Conservation (phyloP, 345 rosid genomes). For the Citrus mangshanensis region DNA sequence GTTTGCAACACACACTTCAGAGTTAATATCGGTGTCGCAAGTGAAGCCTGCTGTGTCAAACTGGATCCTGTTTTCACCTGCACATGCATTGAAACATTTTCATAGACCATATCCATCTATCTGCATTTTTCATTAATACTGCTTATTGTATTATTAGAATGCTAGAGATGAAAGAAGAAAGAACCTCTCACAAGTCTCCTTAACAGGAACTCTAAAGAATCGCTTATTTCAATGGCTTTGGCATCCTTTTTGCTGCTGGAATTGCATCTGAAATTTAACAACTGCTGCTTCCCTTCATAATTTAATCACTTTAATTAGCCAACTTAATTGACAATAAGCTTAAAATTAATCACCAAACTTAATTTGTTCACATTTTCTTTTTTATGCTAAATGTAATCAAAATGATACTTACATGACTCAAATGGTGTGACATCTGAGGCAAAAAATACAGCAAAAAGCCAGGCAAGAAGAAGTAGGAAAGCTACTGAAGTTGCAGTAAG, state of each 20-base stretch:
- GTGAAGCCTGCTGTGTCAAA: conserved; percentile 29
- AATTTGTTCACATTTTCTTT: not conserved
- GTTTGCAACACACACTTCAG: conserved; percentile 25
- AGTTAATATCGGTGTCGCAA: conserved; percentile 25
- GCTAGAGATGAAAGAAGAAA: not conserved
- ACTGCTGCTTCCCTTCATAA: conserved; percentile 12
- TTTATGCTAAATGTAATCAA: not conserved
- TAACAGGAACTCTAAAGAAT: not conserved
- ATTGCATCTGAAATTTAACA: conserved; percentile 1
- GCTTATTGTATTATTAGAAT: not conserved
- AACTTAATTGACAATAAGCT: not conserved
- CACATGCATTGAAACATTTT: not conserved
- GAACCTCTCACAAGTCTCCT: conserved; percentile 28
- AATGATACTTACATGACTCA: conserved; percentile 17
- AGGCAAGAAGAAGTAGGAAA: conserved; percentile 9
- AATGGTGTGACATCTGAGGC: not conserved
- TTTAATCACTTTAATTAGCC: not conserved
- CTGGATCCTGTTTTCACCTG: conserved; percentile 32
- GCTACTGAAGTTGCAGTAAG: conserved; percentile 12
- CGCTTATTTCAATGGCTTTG: not conserved
- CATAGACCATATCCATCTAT: too few species aligned
- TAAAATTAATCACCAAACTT: not conserved
- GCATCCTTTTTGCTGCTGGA: not conserved
- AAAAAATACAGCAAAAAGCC: conserved; percentile 11
- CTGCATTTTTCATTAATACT: not conserved